Conservation (phyloP, 495 filamentous ascomycete genomes). For the Articulospora tetracladia region DNA sequence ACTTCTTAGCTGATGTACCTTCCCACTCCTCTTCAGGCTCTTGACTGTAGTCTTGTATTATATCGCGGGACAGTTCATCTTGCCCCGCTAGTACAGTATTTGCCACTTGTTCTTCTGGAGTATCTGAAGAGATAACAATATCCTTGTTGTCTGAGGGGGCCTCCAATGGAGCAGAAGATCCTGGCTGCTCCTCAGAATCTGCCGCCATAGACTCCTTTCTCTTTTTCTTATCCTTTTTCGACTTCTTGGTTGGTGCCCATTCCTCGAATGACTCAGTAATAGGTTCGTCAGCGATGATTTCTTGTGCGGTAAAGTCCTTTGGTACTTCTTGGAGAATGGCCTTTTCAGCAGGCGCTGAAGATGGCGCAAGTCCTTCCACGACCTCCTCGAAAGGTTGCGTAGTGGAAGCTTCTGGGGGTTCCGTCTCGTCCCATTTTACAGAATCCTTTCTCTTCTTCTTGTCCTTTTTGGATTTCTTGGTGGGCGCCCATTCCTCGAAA, state of each 20-base stretch:
- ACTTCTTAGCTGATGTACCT: conserved; percentile 22
- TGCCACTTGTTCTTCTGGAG: background rate
- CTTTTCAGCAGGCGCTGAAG: background rate
- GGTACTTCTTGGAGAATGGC: background rate
- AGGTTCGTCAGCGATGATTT: conserved; percentile 16
- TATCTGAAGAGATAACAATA: background rate
- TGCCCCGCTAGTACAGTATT: background rate
- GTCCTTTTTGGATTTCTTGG: conserved; percentile 31
- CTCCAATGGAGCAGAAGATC: conserved; percentile 1
- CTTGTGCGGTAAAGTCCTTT: background rate
- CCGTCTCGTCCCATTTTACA: conserved; percentile 9
- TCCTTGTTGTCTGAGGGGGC: background rate
- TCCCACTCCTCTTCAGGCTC: conserved; percentile 8
- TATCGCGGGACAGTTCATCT: background rate
- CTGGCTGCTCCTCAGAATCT: background rate
- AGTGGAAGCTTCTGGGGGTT: background rate
- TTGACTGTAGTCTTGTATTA: background rate
- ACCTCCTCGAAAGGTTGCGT: background rate
- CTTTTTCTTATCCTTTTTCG: conserved; percentile 31
- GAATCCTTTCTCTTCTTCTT: conserved; percentile 6
- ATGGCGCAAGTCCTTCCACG: background rate
- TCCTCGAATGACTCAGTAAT: conserved; percentile 13
- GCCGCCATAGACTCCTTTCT: background rate
- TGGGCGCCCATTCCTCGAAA: background rate
- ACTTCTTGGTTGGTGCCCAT: conserved; percentile 14